A percentile compares a stretch with the other conserved stretches of the same genome.
Evolutionary conservation across 2,329 filamentous ascomycete genomes (phyloP).

Genomic region (Phyllosticta citribraziliensis): DNA sequence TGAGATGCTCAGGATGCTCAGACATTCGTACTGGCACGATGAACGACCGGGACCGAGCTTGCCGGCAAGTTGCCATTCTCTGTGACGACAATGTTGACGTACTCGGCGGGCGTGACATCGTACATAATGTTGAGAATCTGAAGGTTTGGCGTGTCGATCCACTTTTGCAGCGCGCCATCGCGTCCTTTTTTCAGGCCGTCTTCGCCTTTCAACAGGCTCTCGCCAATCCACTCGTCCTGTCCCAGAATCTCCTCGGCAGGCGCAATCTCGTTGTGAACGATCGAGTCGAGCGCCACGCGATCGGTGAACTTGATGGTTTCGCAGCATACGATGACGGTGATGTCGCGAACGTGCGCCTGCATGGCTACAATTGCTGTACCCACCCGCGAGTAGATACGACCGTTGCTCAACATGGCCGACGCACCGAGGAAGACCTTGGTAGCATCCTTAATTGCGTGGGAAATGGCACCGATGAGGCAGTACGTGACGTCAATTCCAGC

Average conservation of each 20-base stretch:
- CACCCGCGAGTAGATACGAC: conserved; percentile 75
- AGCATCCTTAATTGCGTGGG: conserved; percentile 59
- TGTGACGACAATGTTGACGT: conserved; percentile 80
- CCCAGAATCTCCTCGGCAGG: conserved; percentile 55
- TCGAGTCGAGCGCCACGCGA: conserved; percentile 79
- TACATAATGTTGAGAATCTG: conserved; percentile 71
- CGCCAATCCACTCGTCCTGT: conserved; percentile 24
- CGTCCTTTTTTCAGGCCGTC: conserved; percentile 28
- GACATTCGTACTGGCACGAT: conserved; percentile 40
- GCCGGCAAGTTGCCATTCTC: conserved; percentile 82
- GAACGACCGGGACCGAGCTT: conserved; percentile 70
- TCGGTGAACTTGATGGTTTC: conserved; percentile 94
- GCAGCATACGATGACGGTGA: conserved; percentile 80
- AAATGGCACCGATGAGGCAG: conserved; percentile 67
- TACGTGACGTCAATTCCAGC: conserved; percentile 72
- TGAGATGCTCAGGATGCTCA: background rate
- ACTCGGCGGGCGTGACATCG: conserved; percentile 81
- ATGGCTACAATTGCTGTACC: conserved; percentile 83
- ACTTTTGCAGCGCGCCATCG: conserved; percentile 25
- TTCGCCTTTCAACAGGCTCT: conserved; percentile 21
- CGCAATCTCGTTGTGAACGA: conserved; percentile 89
- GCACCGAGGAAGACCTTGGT: conserved; percentile 76
- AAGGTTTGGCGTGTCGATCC: conserved; percentile 22
- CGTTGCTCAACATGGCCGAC: conserved; percentile 93
- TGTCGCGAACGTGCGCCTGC: conserved; percentile 63